Evolutionary conservation across 2,329 filamentous ascomycete genomes (phyloP), one percentile per base, ranked within the genome.

Genomic region (Cladosporium cucumerinum): DNA sequence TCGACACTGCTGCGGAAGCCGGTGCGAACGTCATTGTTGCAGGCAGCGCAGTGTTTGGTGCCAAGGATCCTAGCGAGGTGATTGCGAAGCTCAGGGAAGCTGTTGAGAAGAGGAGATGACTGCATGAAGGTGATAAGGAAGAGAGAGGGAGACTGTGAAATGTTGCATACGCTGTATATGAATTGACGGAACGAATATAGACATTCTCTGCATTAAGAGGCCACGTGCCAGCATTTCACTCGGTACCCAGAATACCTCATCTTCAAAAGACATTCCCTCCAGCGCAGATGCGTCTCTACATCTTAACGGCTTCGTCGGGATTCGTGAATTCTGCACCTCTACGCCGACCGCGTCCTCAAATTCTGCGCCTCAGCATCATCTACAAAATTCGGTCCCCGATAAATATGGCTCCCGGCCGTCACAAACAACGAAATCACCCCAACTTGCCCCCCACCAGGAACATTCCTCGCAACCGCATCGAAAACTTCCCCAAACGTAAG

Each of bases 1-100:
- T 99, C 71, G 93, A 95, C 73, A 90, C 94, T 75, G 95, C 95
- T 8, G 95, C 95, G 0, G 92, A 97, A 66, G 95, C 95, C 0
- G 95, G 95, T 36, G 95, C 95, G 63, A 99, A 99, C 73, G 95
- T 99, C 65, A 99, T 99, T 74, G 95, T 99, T 60, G 94, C 95
- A 12, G 95, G 95, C 32, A 97, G 92, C 73, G 95, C 95, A 48
- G 93, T 99, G 8, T 99, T 98, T 78, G 93, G 93, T 39, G 94
- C 95, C 21, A 85, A 92, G 74, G 91, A 97, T 74, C 95, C 95
- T 0, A 86, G 86, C 6, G 90, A 95, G 70, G 93, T 97, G 26
- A 97, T 99, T 75, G 80, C 84, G n/a, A 82, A 90, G 77, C 80
- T 99, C 74, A 86, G 93, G 69, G 86, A 90, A 66, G 86, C 91